Percentiles rank a stretch among this genome's conserved stretches.
phyloP scores from a whole-genome alignment of 805 yeast species.

The Lachancea quebecensis region DNA sequence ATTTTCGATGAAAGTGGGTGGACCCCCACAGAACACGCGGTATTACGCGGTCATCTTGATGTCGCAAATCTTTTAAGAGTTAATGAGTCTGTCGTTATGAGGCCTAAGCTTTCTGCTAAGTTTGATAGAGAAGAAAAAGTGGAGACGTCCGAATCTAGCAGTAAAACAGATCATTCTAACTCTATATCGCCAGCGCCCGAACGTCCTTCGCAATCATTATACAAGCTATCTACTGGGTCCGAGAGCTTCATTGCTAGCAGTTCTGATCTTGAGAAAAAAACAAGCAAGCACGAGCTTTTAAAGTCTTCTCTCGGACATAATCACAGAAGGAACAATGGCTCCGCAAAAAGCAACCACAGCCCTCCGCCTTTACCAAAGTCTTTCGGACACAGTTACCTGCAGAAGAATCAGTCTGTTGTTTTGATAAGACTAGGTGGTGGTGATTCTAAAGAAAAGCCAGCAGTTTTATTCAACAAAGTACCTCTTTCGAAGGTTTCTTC shows the following conservation, averaged over 20 bases:
- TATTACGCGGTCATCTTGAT: conserved; percentile 75
- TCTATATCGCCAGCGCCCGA: neutral
- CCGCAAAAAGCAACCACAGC: neutral
- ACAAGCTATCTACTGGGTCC: conserved; percentile 12
- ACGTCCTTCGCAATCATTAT: conserved; percentile 4
- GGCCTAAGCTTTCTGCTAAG: conserved; percentile 14
- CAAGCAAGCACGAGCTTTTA: conserved; percentile 12
- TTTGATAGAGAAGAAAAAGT: neutral
- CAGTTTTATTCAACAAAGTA: conserved; percentile 64
- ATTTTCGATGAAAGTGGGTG: conserved; percentile 80
- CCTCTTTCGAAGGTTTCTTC: conserved; percentile 67
- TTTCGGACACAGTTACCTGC: conserved; percentile 75
- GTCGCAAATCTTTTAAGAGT: conserved; percentile 53
- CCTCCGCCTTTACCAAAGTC: conserved; percentile 55
- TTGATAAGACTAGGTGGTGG: conserved; percentile 82
- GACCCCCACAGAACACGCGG: conserved; percentile 97
- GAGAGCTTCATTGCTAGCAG: conserved; percentile 12
- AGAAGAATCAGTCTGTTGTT: conserved; percentile 58
- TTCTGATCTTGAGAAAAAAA: conserved; percentile 3
- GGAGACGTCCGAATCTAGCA: neutral
- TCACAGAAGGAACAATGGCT: neutral
- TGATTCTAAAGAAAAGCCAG: conserved; percentile 53
- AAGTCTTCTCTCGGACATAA: conserved; percentile 3
- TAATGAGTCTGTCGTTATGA: conserved; percentile 16
- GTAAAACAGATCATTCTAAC: too few relatives aligned